A percentile compares a stretch with the other conserved stretches of the same genome.
phyloP scores from a whole-genome alignment of 495 filamentous ascomycete genomes.

The Xylaria grammica region DNA sequence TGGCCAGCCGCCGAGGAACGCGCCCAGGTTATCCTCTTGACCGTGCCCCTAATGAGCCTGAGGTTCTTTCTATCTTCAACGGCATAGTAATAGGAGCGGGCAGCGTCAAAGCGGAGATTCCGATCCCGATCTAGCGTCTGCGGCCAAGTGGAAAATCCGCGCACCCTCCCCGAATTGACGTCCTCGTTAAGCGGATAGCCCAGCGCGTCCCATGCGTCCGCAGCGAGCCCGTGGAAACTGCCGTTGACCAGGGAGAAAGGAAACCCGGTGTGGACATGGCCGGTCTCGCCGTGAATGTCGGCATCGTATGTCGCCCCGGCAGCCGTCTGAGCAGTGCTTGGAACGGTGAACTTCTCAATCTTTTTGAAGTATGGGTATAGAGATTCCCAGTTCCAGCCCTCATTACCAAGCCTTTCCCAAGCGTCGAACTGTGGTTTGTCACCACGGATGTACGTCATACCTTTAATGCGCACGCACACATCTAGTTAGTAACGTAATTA shows the following conservation, averaged over 20 bases:
- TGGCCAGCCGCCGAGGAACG: constrained; percentile 21
- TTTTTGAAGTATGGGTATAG: constrained; percentile 51
- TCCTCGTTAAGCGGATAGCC: constrained; percentile 47
- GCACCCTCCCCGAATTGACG: constrained; percentile 46
- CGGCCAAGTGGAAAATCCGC: constrained; percentile 48
- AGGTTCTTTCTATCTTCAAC: constrained; percentile 43
- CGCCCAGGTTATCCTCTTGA: constrained; percentile 42
- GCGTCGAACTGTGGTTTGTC: constrained; percentile 62
- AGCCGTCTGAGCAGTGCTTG: constrained; percentile 43
- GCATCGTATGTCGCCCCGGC: constrained; percentile 52
- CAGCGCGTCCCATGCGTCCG: constrained; percentile 36
- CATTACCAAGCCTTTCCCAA: constrained; percentile 62
- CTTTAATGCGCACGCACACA: constrained; percentile 26
- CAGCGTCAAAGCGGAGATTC: constrained; percentile 38
- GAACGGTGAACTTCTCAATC: constrained; percentile 45
- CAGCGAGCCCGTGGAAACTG: constrained; percentile 33
- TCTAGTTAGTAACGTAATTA: neutral
- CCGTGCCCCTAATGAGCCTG: constrained; percentile 40
- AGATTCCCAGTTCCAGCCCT: constrained; percentile 63
- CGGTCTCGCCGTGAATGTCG: constrained; percentile 52
- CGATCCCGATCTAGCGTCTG: constrained; percentile 40
- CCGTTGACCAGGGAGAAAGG: constrained; percentile 41
- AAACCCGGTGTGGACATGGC: constrained; percentile 56
- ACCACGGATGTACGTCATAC: constrained; percentile 60
- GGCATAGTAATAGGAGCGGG: constrained; percentile 53